These are phyloP conservation scores for Aspergillus felis DNA, from an alignment of 2,329 filamentous ascomycete genomes.

Conservation along the genomic window DNA sequence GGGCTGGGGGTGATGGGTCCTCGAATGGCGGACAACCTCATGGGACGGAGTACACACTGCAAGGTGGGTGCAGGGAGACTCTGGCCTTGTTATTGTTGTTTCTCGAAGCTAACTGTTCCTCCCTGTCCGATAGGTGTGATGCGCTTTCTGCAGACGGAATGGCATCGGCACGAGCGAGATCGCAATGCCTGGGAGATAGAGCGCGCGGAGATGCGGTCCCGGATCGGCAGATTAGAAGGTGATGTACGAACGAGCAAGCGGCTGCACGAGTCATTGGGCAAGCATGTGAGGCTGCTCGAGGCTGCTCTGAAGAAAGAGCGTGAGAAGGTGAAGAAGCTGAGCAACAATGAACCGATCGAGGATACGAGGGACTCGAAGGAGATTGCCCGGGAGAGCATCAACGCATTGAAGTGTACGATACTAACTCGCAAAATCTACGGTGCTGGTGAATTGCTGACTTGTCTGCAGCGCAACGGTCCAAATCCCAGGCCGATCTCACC, in stretches of 20 bases:
- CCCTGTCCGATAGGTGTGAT: conserved; percentile 68
- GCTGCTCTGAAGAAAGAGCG: conserved; percentile 81
- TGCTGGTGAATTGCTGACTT: conserved; percentile 2
- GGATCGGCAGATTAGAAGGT: conserved; percentile 91
- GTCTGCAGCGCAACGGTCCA: conserved; percentile 41
- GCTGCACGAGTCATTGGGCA: conserved; percentile 81
- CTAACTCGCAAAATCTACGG: neutral
- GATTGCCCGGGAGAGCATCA: conserved; percentile 43
- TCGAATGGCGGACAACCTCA: conserved; percentile 49
- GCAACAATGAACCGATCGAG: conserved; percentile 50
- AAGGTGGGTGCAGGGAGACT: conserved; percentile 49
- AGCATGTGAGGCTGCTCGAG: conserved; percentile 87
- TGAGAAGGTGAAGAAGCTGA: conserved; percentile 58
- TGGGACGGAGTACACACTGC: conserved; percentile 68
- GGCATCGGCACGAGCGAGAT: conserved; percentile 97
- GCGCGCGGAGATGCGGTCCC: conserved; percentile 96
- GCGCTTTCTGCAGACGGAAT: conserved; percentile 98
- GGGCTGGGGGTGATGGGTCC: conserved; percentile 40
- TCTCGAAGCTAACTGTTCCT: conserved; percentile 17
- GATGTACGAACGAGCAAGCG: conserved; percentile 82
- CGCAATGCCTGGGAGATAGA: conserved; percentile 99
- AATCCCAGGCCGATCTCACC: conserved; percentile 49
- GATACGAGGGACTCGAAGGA: conserved; percentile 43
- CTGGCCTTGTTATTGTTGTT: neutral
- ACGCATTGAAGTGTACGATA: conserved; percentile 36